Conservation (phyloP, 805 yeast genomes). For the Candida vartiovaarae region DNA sequence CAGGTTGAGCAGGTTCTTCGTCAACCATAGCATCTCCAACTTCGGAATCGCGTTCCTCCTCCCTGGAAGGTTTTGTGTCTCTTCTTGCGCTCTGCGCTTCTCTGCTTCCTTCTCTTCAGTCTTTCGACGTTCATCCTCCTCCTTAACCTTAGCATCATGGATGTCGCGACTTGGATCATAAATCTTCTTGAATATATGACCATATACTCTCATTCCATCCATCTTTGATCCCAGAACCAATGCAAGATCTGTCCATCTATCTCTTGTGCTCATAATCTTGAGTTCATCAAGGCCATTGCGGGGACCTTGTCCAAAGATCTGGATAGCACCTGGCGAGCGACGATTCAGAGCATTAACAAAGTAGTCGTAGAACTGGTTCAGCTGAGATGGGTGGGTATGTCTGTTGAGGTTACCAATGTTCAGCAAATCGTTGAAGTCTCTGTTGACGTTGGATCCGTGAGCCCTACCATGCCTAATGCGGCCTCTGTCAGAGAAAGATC, state of each 20-base stretch:
- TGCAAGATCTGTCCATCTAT: constrained; percentile 62
- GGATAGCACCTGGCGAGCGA: neutral
- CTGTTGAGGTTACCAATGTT: neutral
- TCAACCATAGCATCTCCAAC: constrained; percentile 15
- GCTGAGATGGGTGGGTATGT: neutral
- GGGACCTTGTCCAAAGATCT: neutral
- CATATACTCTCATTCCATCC: constrained; percentile 30
- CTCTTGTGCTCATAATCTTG: constrained; percentile 39
- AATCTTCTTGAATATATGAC: constrained; percentile 39
- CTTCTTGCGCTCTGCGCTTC: constrained; percentile 23
- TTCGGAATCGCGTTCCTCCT: constrained; percentile 14
- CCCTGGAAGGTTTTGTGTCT: constrained; percentile 20
- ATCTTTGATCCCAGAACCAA: constrained; percentile 43
- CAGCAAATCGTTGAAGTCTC: constrained; percentile 1
- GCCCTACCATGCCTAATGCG: constrained; percentile 17
- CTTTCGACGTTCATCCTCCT: constrained; percentile 5
- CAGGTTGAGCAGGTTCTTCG: constrained; percentile 7
- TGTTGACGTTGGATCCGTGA: neutral
- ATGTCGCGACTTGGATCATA: constrained; percentile 41
- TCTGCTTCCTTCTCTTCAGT: constrained; percentile 22
- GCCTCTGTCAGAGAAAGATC: constrained; percentile 6
- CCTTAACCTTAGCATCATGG: constrained; percentile 17
- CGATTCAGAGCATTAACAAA: constrained; percentile 2
- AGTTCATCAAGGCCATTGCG: constrained; percentile 9
- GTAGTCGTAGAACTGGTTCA: constrained; percentile 5